A percentile compares a stretch with the other conserved stretches of the same genome.
Evolutionary conservation across 2,329 filamentous ascomycete species (phyloP).

Genomic region (Salinomyces thailandicus): DNA sequence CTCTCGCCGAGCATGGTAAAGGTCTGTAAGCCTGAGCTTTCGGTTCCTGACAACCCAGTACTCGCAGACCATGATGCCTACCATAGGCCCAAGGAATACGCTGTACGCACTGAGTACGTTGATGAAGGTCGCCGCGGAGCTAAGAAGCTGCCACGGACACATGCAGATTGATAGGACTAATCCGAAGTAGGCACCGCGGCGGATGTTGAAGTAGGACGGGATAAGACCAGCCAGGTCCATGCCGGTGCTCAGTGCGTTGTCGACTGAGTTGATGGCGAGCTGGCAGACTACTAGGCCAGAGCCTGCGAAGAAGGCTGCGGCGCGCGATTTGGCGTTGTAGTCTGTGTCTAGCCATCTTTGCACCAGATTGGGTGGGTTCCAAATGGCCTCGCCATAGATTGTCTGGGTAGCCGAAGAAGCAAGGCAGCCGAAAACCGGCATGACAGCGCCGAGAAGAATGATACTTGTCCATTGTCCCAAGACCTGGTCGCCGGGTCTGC

Average conservation of each 20-base stretch:
- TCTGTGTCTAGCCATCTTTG: slow-evolving; percentile 27
- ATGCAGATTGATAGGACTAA: slow-evolving; percentile 36
- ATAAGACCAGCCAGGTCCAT: slow-evolving; percentile 47
- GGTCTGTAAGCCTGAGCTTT: slow-evolving; percentile 33
- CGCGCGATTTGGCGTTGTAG: slow-evolving; percentile 26
- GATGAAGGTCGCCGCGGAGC: slow-evolving; percentile 38
- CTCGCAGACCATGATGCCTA: slow-evolving; percentile 36
- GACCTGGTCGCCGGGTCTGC: slow-evolving; percentile 33
- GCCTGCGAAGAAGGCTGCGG: slow-evolving; percentile 38
- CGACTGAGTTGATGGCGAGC: slow-evolving; percentile 35
- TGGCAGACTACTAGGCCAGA: slow-evolving; percentile 37
- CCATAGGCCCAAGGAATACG: slow-evolving; percentile 38
- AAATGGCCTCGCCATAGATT: slow-evolving; percentile 41
- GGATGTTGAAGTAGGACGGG: slow-evolving; percentile 46
- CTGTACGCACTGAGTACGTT: slow-evolving; percentile 36
- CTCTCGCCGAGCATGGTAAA: slow-evolving; percentile 30
- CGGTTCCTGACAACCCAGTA: slow-evolving; percentile 33
- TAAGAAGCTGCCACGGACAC: slow-evolving; percentile 44
- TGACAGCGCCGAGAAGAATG: slow-evolving; percentile 40
- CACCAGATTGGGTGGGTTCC: slow-evolving; percentile 19
- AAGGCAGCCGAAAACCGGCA: slow-evolving; percentile 46
- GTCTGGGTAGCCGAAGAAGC: slow-evolving; percentile 45
- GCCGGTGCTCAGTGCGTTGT: slow-evolving; percentile 42
- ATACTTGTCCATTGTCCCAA: slow-evolving; percentile 36
- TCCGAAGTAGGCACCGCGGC: slow-evolving; percentile 43